Conservation (phyloP, 1,284 basidiomycete genomes). For the Lignosus rhinocerotis region DNA sequence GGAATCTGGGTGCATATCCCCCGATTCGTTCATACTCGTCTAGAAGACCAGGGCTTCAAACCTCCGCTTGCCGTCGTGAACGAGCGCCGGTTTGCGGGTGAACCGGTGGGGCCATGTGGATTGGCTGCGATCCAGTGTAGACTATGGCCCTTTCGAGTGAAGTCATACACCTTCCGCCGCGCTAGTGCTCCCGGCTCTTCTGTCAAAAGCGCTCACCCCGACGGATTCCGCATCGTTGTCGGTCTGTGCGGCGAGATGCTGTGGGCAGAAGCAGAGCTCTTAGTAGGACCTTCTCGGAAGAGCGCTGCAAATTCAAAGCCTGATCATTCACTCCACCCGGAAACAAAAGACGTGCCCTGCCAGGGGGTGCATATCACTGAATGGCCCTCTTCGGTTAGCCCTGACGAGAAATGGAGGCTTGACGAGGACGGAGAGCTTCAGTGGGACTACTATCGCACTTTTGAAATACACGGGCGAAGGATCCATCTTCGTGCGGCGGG, state of each 20-base stretch:
- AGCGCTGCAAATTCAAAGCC: not conserved
- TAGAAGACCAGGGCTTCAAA: not conserved
- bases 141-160: not conserved
- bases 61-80: not conserved
- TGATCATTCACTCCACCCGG: not conserved
- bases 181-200: not conserved
- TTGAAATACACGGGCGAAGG: not conserved
- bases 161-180: not conserved
- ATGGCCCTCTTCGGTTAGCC: not conserved
- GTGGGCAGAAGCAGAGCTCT: not conserved
- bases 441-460: not conserved
- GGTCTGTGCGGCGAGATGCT: not conserved
- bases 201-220: not conserved
- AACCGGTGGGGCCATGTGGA: no score
- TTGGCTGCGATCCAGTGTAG: not conserved
- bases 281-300: not conserved
- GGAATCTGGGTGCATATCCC: not conserved
- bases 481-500: not conserved
- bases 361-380: not conserved
- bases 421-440: not conserved
- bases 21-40: not conserved
- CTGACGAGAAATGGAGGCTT: not conserved
- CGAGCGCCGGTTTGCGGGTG: no score
- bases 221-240: not conserved
- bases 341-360: not conserved